Conservation (phyloP, 2,329 filamentous ascomycete species). For the Fusarium incarnatum region DNA sequence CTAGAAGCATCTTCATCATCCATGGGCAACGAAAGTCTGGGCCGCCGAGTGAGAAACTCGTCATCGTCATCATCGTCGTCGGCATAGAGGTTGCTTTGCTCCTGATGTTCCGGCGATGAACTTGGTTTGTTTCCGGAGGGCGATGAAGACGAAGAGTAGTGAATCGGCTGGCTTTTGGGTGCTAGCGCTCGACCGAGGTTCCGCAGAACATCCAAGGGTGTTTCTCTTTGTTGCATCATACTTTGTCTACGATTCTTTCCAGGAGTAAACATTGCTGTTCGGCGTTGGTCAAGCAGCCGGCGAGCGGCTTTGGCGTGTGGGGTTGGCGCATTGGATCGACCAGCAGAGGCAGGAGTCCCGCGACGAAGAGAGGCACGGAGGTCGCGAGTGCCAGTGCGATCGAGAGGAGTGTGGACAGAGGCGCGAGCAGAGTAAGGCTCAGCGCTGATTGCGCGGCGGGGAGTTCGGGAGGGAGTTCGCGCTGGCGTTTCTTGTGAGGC, state of each 20-base stretch:
- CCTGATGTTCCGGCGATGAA: conserved; percentile 48
- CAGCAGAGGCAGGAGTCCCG: conserved; percentile 60
- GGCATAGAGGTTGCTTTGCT: conserved; percentile 61
- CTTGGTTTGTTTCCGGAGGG: conserved; percentile 43
- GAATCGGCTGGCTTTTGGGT: conserved; percentile 58
- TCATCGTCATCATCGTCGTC: conserved; percentile 64
- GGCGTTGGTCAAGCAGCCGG: conserved; percentile 68
- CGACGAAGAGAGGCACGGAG: conserved; percentile 55
- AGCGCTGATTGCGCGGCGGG: conserved; percentile 46
- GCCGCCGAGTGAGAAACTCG: conserved; percentile 56
- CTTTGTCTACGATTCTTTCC: conserved; percentile 69
- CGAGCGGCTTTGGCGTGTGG: conserved; percentile 72
- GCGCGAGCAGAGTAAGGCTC: conserved; percentile 56
- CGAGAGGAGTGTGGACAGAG: conserved; percentile 58
- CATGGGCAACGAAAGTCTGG: conserved; percentile 67
- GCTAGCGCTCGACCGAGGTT: conserved; percentile 67
- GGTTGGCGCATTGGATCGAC: conserved; percentile 61
- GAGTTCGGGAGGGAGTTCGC: conserved; percentile 45
- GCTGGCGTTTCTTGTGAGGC: conserved; percentile 25
- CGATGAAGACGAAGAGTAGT: conserved; percentile 61
- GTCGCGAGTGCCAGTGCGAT: conserved; percentile 52
- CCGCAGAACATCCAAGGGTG: conserved; percentile 65
- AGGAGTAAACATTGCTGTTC: conserved; percentile 70
- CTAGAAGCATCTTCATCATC: conserved; percentile 64
- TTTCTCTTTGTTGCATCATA: conserved; percentile 66